phyloP scores from a whole-genome alignment of 257 asterid species.

The Solanum dulcamara region DNA sequence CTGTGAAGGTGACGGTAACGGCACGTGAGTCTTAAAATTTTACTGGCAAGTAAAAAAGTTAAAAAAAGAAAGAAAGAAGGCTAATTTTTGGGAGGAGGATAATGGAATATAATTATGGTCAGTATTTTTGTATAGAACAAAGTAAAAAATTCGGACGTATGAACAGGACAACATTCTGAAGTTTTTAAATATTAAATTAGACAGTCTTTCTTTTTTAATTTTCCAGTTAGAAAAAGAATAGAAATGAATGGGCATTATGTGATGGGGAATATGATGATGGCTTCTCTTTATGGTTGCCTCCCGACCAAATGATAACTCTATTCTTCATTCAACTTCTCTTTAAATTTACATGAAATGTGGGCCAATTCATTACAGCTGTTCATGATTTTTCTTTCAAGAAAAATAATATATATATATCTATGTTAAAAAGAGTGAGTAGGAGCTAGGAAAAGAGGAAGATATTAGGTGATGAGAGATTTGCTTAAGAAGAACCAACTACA shows the following conservation, averaged over 20 bases:
- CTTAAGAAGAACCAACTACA: constrained; percentile 9
- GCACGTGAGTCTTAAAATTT: constrained; percentile 31
- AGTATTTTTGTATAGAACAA: not conserved
- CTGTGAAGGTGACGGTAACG: constrained; percentile 56
- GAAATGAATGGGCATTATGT: not conserved
- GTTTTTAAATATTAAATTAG: too few relatives aligned
- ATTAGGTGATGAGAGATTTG: constrained; percentile 5
- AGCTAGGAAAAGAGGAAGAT: not conserved
- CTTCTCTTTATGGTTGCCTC: not conserved
- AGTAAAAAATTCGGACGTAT: not conserved
- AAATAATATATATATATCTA: not conserved
- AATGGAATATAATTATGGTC: not conserved
- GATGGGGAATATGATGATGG: not conserved
- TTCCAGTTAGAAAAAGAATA: not conserved
- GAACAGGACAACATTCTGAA: not conserved
- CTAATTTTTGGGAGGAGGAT: constrained; percentile 8
- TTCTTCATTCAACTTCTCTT: not conserved
- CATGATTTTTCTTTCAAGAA: not conserved
- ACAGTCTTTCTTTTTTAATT: not conserved
- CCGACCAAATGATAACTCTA: not conserved
- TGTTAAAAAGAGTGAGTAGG: not conserved
- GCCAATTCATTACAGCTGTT: not conserved
- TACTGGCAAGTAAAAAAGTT: not conserved
- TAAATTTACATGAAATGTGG: constrained; percentile 5
- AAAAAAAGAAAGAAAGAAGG: not conserved